Percentiles rank a stretch among this genome's conserved stretches.
Evolutionary conservation across 139 green algal genomes (phyloP).

Genomic region (Closterium sp.): DNA sequence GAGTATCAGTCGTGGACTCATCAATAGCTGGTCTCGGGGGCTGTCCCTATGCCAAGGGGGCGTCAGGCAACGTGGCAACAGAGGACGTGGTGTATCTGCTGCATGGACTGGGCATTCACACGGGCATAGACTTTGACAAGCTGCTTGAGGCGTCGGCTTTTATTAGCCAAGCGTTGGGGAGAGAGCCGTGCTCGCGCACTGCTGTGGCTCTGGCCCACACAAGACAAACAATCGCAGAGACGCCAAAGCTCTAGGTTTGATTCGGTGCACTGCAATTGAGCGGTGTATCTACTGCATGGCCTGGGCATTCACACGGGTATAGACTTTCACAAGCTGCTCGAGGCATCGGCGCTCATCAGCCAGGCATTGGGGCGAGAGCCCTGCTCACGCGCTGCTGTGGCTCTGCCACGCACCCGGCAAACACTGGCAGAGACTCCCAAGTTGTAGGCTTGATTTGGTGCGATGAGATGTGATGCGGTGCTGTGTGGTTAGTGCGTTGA

Average conservation of each 20-base stretch:
- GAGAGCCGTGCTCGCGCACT: constrained; percentile 12
- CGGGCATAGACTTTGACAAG: constrained; percentile 68
- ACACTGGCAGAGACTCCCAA: not conserved
- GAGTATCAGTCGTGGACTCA: constrained; percentile 71
- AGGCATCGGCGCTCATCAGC: constrained; percentile 57
- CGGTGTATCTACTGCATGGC: constrained; percentile 87
- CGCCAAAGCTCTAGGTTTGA: no score
- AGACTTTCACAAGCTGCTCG: constrained; percentile 70
- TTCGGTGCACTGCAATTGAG: constrained; percentile 81
- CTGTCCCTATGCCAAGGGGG: constrained; percentile 87
- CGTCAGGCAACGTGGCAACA: constrained; percentile 89
- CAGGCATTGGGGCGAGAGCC: constrained; percentile 20
- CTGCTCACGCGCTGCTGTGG: constrained; percentile 22
- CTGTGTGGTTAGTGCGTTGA: no score
- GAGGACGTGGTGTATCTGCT: constrained; percentile 95
- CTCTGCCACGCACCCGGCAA: not conserved
- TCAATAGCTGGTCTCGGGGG: constrained; percentile 84
- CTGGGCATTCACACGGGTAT: constrained; percentile 79
- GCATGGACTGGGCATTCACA: constrained; percentile 75
- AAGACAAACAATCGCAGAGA: no score
- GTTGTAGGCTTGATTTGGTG: not conserved
- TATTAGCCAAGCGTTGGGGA: constrained; percentile 34
- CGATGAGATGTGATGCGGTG: no score
- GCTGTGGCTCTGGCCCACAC: constrained; percentile 10
- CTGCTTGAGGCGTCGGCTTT: constrained; percentile 68